Evolutionary conservation across 306 rosid genomes (phyloP), one percentile per base, ranked within the genome.

Genomic region (Cucurbita pepo): DNA sequence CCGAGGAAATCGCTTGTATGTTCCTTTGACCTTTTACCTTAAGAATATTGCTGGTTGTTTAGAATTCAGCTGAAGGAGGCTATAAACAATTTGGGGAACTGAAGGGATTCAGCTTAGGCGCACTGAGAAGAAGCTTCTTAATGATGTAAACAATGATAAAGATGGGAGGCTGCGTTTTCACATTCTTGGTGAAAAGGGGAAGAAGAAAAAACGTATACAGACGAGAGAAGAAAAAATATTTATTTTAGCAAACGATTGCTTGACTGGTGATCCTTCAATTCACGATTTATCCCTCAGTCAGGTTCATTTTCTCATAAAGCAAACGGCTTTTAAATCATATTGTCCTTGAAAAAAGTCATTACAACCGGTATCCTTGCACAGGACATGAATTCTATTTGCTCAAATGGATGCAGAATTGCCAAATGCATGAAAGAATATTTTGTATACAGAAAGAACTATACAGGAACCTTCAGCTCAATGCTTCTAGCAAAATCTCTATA

Each of bases 71-170:
- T 77, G 73, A 66, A 78, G 72, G 76, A 65, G 77, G 72, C 79
- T 73, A 66, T 70, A 59, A 65, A 34, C 38, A 79, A 76, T 41
- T 69, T 62, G 37, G 69, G 62, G 69, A 74, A 65, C 69, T 85
- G 81, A 75, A 93, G 97, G 97, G 97, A 93, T 93, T 79, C 98
- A 93, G 79, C 98, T 93, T 77, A 86, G 98, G 55, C 97, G 98
- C 85, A 90, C 86, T 69, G 98, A 93, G 84, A 93, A 93, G 88
- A 93, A 83, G 85, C 69, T 86, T 83, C 82, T 93, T 62, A 93
- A 93, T 77, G 97, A 93, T 36, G 81, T 93, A 71, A 90, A 93
- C 74, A 79, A 82, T 75, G 98, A 93, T 83, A 90, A 88, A 83
- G 94, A 90, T 72, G 89, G 83, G n/a, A 86, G 97, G 72, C 96